phyloP scores from a whole-genome alignment of 1,284 basidiomycete species.

The Phylloboletellus chloephorus region DNA sequence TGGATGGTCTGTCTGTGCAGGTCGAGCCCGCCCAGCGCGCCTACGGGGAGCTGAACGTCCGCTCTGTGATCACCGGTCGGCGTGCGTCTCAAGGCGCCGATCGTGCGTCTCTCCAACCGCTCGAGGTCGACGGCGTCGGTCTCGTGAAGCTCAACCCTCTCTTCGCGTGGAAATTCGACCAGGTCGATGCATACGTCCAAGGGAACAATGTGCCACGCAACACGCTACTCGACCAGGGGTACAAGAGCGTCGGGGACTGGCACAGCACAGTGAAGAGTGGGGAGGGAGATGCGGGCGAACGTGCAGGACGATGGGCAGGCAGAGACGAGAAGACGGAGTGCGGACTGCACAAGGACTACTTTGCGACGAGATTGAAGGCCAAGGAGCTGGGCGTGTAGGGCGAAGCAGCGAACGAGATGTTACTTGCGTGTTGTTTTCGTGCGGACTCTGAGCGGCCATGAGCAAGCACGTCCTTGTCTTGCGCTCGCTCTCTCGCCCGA shows the following conservation, averaged over 20 bases:
- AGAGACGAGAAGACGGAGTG: slow-evolving; percentile 90
- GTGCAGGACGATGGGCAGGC: slow-evolving; percentile 89
- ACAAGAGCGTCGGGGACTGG: slow-evolving; percentile 95
- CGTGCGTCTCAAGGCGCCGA: slow-evolving; percentile 90
- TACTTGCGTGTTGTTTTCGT: too few relatives aligned
- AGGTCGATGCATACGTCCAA: slow-evolving; percentile 85
- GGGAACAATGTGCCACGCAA: slow-evolving; percentile 87
- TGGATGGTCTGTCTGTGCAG: slow-evolving; percentile 34
- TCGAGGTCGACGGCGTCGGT: slow-evolving; percentile 91
- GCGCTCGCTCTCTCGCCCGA: not conserved
- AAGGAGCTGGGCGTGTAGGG: slow-evolving; percentile 22
- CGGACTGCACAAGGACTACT: slow-evolving; percentile 89
- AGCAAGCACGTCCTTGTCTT: slow-evolving; percentile 1
- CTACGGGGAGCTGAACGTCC: slow-evolving; percentile 77
- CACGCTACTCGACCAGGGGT: slow-evolving; percentile 84
- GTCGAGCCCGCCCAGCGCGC: slow-evolving; percentile 92
- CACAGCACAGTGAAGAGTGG: slow-evolving; percentile 81
- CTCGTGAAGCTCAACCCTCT: slow-evolving; percentile 94
- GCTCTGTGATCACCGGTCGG: slow-evolving; percentile 91
- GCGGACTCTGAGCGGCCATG: not conserved
- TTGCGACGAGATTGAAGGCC: slow-evolving; percentile 56
- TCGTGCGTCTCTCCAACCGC: slow-evolving; percentile 74
- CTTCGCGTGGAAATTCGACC: slow-evolving; percentile 82
- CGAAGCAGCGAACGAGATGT: not conserved
- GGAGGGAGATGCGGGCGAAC: slow-evolving; percentile 73